These are phyloP conservation scores for Saccharomyces hybrid DNA, from an alignment of 1,139 yeast species.

Conservation along the genomic window DNA sequence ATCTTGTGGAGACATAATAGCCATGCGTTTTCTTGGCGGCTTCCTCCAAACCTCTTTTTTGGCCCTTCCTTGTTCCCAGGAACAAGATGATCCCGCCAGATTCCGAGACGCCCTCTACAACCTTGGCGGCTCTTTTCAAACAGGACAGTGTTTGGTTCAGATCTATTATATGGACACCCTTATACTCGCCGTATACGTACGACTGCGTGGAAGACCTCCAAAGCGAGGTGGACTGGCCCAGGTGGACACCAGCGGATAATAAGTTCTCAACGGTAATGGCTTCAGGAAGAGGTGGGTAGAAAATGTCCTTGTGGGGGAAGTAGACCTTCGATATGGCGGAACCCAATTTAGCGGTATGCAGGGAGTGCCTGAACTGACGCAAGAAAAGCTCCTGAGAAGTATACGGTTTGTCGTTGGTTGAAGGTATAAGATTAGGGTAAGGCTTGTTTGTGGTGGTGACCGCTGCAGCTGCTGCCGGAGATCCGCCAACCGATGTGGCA, in stretches of 20 bases:
- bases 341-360: slow-evolving; percentile 47
- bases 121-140: slow-evolving; percentile 71
- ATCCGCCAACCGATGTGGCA: slow-evolving; percentile 9
- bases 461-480: slow-evolving; percentile 9
- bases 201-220: slow-evolving; percentile 87
- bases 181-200: slow-evolving; percentile 76
- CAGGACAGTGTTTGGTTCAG: slow-evolving; percentile 71
- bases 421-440: slow-evolving; percentile 34
- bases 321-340: slow-evolving; percentile 58
- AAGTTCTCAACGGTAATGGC: slow-evolving; percentile 60
- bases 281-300: slow-evolving; percentile 45
- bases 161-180: slow-evolving; percentile 84
- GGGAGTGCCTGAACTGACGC: slow-evolving; percentile 55
- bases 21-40: slow-evolving; percentile 78
- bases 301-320: slow-evolving; percentile 59
- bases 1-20: slow-evolving; percentile 72
- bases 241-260: slow-evolving; percentile 88
- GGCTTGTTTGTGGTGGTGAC: slow-evolving; percentile 8
- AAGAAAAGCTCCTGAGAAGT: slow-evolving; percentile 68
- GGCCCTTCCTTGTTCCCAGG: slow-evolving; percentile 80
- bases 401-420: slow-evolving; percentile 43
- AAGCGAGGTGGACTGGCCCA: slow-evolving; percentile 78
- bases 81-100: slow-evolving; percentile 80
- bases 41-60: slow-evolving; percentile 61
- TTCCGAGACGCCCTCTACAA: slow-evolving; percentile 70